A percentile compares a stretch with the other conserved stretches of the same genome.
phyloP scores from a whole-genome alignment of 1,284 basidiomycete genomes.

The Naganishia sp. region DNA sequence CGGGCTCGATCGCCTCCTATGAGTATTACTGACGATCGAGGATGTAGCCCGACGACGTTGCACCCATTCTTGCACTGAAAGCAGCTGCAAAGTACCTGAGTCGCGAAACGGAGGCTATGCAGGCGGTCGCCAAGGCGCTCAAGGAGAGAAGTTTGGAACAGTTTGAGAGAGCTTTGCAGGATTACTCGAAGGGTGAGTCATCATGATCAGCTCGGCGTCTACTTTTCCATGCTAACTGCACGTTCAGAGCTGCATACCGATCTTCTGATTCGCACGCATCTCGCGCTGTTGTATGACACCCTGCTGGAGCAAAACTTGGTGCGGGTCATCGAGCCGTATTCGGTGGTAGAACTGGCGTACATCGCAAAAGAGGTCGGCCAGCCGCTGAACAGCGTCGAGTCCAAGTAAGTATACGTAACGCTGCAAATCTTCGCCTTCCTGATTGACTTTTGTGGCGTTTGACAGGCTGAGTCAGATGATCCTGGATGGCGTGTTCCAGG shows the following conservation, averaged over 20 bases:
- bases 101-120: slow-evolving; percentile 88
- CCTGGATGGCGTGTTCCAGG: slow-evolving; percentile 89
- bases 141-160: slow-evolving; percentile 84
- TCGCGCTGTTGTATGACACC: slow-evolving; percentile 90
- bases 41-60: slow-evolving; percentile 84
- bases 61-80: slow-evolving; percentile 80
- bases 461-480: slow-evolving; percentile 93
- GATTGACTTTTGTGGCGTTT: background rate
- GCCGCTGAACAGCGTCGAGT: slow-evolving; percentile 86
- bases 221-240: slow-evolving; percentile 5
- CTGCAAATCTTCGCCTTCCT: background rate
- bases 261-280: slow-evolving; percentile 88
- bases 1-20: slow-evolving; percentile 30
- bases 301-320: slow-evolving; percentile 92
- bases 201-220: slow-evolving; percentile 2
- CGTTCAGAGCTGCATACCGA: slow-evolving; percentile 84
- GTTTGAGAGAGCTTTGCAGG: slow-evolving; percentile 82
- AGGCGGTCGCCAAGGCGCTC: slow-evolving; percentile 89
- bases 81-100: slow-evolving; percentile 80
- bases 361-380: slow-evolving; percentile 88
- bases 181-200: slow-evolving; percentile 76
- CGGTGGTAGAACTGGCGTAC: slow-evolving; percentile 83
- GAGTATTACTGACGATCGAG: background rate
- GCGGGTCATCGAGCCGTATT: slow-evolving; percentile 93
- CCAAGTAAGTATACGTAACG: slow-evolving; percentile 65